phyloP scores from a whole-genome alignment of 345 rosid species.

The Kernera saxatilis region DNA sequence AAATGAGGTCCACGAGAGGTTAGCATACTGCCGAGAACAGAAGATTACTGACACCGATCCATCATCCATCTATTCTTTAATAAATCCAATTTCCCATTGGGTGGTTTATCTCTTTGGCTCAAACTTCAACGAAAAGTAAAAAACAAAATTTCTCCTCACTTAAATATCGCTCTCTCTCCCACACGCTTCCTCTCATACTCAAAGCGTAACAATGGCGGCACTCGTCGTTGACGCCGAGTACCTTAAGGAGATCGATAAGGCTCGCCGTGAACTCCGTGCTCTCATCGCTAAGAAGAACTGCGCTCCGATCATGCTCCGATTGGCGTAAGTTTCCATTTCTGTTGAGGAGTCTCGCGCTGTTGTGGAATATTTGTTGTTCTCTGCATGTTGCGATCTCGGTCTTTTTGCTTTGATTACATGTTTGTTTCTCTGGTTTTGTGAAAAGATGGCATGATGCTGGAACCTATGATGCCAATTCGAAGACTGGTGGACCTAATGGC shows the following conservation, averaged over 20 bases:
- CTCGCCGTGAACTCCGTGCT: conserved; percentile 82
- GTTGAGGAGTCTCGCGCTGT: not conserved
- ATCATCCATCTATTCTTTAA: conserved; percentile 13
- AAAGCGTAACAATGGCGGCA: conserved; percentile 41
- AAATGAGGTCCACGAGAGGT: not conserved
- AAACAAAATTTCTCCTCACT: not conserved
- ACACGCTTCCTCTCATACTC: not conserved
- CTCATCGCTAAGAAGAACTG: conserved; percentile 71
- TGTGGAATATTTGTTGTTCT: not conserved
- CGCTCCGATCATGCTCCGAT: conserved; percentile 92
- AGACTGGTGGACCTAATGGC: conserved; percentile 87
- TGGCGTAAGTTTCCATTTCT: conserved; percentile 50
- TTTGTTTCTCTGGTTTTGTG: not conserved
- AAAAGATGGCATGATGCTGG: conserved; percentile 92
- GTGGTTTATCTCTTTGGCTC: conserved; percentile 18
- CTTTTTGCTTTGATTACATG: no score
- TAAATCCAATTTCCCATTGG: conserved; percentile 14
- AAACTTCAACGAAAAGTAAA: conserved; percentile 11
- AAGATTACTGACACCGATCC: conserved; percentile 17
- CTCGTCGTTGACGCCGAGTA: conserved; percentile 67
- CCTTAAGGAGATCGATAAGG: conserved; percentile 69
- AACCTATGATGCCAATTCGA: conserved; percentile 58
- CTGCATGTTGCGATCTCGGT: not conserved
- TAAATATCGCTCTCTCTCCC: not conserved
- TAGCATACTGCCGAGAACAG: not conserved